A percentile compares a stretch with the other conserved stretches of the same genome.
These are phyloP conservation scores for Puccinia coronata DNA, from an alignment of 1,284 basidiomycete genomes.

Conservation along the genomic window DNA sequence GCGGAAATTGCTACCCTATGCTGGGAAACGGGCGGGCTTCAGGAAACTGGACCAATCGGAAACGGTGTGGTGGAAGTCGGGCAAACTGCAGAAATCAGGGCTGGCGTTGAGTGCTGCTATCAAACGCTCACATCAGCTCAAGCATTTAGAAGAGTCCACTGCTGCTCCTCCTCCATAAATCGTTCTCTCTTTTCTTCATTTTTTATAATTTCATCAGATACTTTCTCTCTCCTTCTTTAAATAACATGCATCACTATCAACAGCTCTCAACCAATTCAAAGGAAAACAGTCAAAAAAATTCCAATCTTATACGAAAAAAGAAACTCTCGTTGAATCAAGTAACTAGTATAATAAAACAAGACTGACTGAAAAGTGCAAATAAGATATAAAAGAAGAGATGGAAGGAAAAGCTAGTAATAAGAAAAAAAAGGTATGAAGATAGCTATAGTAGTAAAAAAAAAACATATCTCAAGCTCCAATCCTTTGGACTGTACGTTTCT, in stretches of 20 bases:
- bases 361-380: neutral
- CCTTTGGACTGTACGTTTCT: slow-evolving; percentile 5
- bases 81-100: slow-evolving; percentile 28
- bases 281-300: too few species aligned
- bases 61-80: slow-evolving; percentile 43
- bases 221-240: neutral
- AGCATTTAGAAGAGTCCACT: neutral
- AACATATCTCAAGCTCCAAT: neutral
- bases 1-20: slow-evolving; percentile 38
- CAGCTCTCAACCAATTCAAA: too few species aligned
- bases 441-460: neutral
- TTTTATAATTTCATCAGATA: neutral
- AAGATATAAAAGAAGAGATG: neutral
- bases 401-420: too few species aligned
- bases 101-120: slow-evolving; percentile 12
- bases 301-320: too few species aligned
- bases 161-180: neutral
- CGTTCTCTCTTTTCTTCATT: neutral
- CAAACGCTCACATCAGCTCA: slow-evolving; percentile 2
- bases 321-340: too few species aligned
- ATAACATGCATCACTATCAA: too few species aligned
- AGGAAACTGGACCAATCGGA: slow-evolving; percentile 38
- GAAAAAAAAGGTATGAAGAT: too few species aligned
- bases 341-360: too few species aligned
- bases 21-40: slow-evolving; percentile 30